phyloP scores from a whole-genome alignment of 2,329 filamentous ascomycete genomes.

The Fusarium dimerum region DNA sequence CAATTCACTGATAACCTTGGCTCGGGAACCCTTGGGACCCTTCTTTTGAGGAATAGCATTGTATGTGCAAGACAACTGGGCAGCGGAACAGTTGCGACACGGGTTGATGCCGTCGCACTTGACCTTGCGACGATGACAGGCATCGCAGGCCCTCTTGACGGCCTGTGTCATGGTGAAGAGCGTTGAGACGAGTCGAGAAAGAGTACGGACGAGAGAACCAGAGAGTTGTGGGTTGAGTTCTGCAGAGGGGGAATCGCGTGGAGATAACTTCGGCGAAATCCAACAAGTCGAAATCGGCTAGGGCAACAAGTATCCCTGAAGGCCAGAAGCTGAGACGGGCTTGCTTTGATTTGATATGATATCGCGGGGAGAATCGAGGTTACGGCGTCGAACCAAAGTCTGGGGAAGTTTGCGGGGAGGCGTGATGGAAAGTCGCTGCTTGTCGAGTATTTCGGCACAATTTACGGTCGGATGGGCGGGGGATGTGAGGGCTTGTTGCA shows the following conservation, averaged over 20 bases:
- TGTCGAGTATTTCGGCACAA: slow-evolving; percentile 24
- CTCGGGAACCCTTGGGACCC: slow-evolving; percentile 71
- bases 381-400: slow-evolving; percentile 25
- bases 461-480: slow-evolving; percentile 21
- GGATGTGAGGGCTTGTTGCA: slow-evolving; percentile 21
- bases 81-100: slow-evolving; percentile 69
- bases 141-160: slow-evolving; percentile 67
- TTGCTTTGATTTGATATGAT: not conserved
- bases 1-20: slow-evolving; percentile 74
- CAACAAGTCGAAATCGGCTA: not conserved
- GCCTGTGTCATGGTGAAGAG: slow-evolving; percentile 44
- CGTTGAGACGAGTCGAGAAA: slow-evolving; percentile 1
- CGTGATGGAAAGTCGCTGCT: slow-evolving; percentile 21
- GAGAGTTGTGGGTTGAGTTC: slow-evolving; percentile 15
- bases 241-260: not conserved
- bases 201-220: not conserved
- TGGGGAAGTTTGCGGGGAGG: slow-evolving; percentile 34
- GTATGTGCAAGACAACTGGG: slow-evolving; percentile 70
- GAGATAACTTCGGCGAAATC: slow-evolving; percentile 5
- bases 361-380: slow-evolving; percentile 12
- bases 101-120: slow-evolving; percentile 72
- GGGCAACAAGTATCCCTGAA: too few species aligned
- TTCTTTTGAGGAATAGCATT: slow-evolving; percentile 76
- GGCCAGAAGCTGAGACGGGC: too few species aligned
- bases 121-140: slow-evolving; percentile 73